These are phyloP conservation scores for Balansia obtecta DNA, from an alignment of 2,329 filamentous ascomycete species.

Conservation along the genomic window DNA sequence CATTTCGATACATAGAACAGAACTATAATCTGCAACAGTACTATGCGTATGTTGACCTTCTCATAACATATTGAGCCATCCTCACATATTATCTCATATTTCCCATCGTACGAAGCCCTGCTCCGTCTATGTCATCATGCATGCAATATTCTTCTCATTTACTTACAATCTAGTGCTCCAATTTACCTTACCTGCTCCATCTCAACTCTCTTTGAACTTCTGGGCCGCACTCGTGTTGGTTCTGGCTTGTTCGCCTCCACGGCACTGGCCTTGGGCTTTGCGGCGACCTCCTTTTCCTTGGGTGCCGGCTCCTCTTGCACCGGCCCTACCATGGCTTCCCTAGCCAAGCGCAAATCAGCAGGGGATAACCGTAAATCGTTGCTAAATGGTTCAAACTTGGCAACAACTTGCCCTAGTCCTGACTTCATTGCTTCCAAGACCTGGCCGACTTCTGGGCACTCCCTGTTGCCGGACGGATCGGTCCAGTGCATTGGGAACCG, in stretches of 20 bases:
- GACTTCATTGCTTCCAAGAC: constrained; percentile 52
- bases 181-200: constrained; percentile 18
- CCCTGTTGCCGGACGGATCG: constrained; percentile 47
- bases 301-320: not conserved
- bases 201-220: constrained; percentile 12
- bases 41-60: no score
- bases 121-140: no score
- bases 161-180: not conserved
- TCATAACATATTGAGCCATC: no score
- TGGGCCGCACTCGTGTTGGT: constrained; percentile 10
- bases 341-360: constrained; percentile 62
- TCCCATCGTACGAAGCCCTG: no score
- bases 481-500: constrained; percentile 62
- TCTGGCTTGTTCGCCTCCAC: constrained; percentile 13
- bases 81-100: no score
- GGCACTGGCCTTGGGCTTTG: constrained; percentile 12
- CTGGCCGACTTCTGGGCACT: constrained; percentile 56
- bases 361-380: constrained; percentile 55
- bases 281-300: constrained; percentile 16
- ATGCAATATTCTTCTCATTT: no score
- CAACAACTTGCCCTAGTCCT: constrained; percentile 53
- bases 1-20: no score
- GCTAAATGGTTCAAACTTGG: constrained; percentile 63
- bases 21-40: no score
- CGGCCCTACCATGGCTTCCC: constrained; percentile 41